phyloP scores from a whole-genome alignment of 2,329 filamentous ascomycete species.

The Teratosphaeria viscida region DNA sequence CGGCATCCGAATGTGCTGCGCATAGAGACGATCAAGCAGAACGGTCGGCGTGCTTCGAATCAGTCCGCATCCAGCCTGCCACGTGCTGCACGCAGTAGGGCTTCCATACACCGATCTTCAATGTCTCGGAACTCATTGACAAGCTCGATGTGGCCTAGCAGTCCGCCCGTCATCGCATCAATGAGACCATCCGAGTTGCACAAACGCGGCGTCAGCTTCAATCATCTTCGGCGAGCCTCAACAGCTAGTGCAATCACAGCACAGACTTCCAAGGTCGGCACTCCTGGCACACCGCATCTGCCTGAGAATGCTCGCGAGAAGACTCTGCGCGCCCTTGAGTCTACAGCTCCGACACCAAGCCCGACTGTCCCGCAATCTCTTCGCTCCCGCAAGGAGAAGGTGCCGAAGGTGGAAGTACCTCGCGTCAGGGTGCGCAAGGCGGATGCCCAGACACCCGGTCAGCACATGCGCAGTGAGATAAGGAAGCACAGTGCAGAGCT shows the following conservation, averaged over 20 bases:
- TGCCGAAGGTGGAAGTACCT: slow-evolving; percentile 16
- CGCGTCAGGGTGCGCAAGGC: slow-evolving; percentile 28
- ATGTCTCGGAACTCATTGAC: slow-evolving; percentile 31
- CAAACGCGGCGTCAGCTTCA: slow-evolving; percentile 55
- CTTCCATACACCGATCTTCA: slow-evolving; percentile 25
- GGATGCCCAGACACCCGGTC: slow-evolving; percentile 31
- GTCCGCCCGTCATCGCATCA: slow-evolving; percentile 33
- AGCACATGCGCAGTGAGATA: slow-evolving; percentile 63
- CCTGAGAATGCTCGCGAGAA: slow-evolving; percentile 16
- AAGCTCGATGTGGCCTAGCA: slow-evolving; percentile 39
- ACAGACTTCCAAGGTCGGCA: slow-evolving; percentile 15
- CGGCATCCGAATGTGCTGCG: slow-evolving; percentile 35
- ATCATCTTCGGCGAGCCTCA: slow-evolving; percentile 41
- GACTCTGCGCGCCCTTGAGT: slow-evolving; percentile 8
- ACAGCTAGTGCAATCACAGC: slow-evolving; percentile 30
- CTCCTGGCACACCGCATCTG: slow-evolving; percentile 17
- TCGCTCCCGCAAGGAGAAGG: slow-evolving; percentile 27
- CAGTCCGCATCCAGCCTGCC: slow-evolving; percentile 26
- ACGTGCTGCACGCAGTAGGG: slow-evolving; percentile 21
- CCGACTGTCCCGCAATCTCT: slow-evolving; percentile 22
- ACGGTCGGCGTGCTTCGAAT: slow-evolving; percentile 14
- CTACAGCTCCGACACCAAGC: slow-evolving; percentile 16
- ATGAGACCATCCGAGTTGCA: slow-evolving; percentile 43
- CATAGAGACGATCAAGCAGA: slow-evolving; percentile 27
- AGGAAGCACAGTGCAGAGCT: slow-evolving; percentile 75